Evolutionary conservation across 148 eudicot species (phyloP), one percentile per base, ranked within the genome.

Genomic region (Dysphania ambrosioides): DNA sequence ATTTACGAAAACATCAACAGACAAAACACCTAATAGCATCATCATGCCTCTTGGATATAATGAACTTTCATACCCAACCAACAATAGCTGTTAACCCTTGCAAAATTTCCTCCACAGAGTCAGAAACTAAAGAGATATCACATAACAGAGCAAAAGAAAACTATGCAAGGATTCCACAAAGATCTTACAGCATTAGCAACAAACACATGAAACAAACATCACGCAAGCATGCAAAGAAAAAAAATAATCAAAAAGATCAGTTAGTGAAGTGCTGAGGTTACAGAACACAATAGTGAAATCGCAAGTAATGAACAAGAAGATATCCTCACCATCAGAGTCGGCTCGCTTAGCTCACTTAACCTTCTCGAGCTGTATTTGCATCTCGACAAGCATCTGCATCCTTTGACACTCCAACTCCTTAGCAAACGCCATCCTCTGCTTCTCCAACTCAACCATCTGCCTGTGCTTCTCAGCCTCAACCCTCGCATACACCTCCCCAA

Each of bases 401-500:
- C 96, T 85, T 65, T 90, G 96, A 61, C 87, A 87, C 81, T 90
- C 96, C 85, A 90, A 74, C 70, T 90, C 96, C 78, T 85, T 90
- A 7, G 89, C 87, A 75, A 90, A 88, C 34, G 87, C 87, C 96
- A 90, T 90, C 83, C 89, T 81, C 72, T 87, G 91, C 78, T 88
- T 90, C 82, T 90, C 96, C 84, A 90, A 77, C 71, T 90, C 96
- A 60, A 90, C 78, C 90, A 88, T 72, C 72, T 90, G 92, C 70
- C 83, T 85, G 79, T 88, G 96, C 66, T 90, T 90, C 68, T 84
- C 89, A 1, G 75, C 79, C 74, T 90, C 96, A 47, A 90, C 86
- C 44, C 82, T 88, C 55, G 90, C 89, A 71, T 85, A 90, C 7
- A 87, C 86, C 71, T 88, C 87, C 42, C 90, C 96, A 75, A 90